Conservation (phyloP, 2,329 filamentous ascomycete species). For the Ceratocystis cacaofunesta region DNA sequence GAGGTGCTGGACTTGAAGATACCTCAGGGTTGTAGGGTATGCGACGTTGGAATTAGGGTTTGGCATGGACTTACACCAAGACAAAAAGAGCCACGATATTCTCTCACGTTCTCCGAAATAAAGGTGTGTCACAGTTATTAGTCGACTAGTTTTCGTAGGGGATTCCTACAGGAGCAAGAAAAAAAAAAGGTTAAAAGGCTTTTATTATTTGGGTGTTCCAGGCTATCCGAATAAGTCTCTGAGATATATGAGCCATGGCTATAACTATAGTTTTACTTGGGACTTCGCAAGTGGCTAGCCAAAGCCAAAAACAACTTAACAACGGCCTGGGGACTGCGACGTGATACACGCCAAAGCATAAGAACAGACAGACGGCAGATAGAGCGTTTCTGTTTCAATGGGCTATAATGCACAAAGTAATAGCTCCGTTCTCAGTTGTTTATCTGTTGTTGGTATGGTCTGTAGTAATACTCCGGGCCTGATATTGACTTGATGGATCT, state of each 20-base stretch:
- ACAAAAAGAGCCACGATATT: background rate
- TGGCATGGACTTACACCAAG: background rate
- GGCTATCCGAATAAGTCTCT: background rate
- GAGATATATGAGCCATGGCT: background rate
- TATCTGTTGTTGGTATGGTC: background rate
- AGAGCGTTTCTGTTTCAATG: background rate
- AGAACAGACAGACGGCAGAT: background rate
- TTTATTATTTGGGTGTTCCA: background rate
- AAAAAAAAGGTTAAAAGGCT: background rate
- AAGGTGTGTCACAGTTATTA: too few species aligned
- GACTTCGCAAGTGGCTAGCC: background rate
- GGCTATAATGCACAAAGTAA: background rate
- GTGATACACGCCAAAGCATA: background rate
- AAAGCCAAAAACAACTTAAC: background rate
- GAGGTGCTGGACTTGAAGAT: background rate
- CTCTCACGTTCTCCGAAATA: background rate
- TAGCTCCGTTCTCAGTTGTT: background rate
- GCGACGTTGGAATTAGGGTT: background rate
- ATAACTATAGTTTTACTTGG: background rate
- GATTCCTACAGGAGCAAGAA: too few species aligned
- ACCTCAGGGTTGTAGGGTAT: background rate
- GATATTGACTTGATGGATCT: background rate
- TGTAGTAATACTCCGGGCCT: slow-evolving; percentile 1
- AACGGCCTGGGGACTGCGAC: background rate
- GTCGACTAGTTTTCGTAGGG: too few species aligned